phyloP scores from a whole-genome alignment of 2,329 filamentous ascomycete species.

The Microcyclospora pomicola region DNA sequence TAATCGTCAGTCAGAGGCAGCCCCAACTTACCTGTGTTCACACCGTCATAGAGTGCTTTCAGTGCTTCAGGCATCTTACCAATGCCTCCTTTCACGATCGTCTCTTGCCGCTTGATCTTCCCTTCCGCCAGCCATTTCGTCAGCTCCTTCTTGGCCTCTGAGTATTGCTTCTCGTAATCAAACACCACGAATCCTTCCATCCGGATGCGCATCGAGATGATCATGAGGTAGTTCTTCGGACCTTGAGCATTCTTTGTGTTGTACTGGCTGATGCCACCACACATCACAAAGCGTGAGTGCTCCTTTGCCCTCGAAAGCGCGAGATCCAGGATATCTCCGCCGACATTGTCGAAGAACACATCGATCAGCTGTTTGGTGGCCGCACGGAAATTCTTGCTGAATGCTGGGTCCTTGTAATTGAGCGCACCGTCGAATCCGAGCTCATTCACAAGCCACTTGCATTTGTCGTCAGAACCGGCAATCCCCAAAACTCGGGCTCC shows the following conservation, averaged over 20 bases:
- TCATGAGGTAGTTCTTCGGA: conserved; percentile 25
- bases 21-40: conserved; percentile 32
- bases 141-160: conserved; percentile 14
- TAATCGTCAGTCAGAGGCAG: no score
- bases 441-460: conserved; percentile 47
- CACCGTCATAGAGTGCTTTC: conserved; percentile 33
- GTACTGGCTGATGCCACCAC: conserved; percentile 57
- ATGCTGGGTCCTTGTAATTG: conserved; percentile 55
- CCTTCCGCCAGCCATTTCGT: conserved; percentile 27
- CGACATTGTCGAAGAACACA: conserved; percentile 66
- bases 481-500: conserved; percentile 54
- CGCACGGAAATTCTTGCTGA: conserved; percentile 44
- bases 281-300: conserved; percentile 52
- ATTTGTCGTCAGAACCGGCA: conserved; percentile 54
- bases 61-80: conserved; percentile 36
- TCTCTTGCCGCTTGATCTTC: conserved; percentile 35
- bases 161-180: conserved; percentile 15
- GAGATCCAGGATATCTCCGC: conserved; percentile 55
- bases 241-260: conserved; percentile 35
- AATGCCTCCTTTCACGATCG: conserved; percentile 28
- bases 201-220: conserved; percentile 21
- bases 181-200: conserved; percentile 24
- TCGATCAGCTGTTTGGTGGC: conserved; percentile 38
- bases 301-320: conserved; percentile 50
- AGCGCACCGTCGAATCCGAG: conserved; percentile 54